phyloP scores from a whole-genome alignment of 306 rosid genomes.

The Citrullus amarus region DNA sequence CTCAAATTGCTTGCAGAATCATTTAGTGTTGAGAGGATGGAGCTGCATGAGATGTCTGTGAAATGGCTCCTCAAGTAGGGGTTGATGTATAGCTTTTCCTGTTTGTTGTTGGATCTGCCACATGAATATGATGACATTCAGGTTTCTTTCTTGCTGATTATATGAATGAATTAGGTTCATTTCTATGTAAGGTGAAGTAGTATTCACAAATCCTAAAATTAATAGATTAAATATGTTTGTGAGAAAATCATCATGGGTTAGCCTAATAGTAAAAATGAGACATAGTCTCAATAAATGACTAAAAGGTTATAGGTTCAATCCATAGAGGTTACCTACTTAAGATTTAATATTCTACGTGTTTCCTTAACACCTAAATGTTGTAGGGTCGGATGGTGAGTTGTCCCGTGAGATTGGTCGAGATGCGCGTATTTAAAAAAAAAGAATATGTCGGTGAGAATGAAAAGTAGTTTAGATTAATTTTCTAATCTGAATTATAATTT shows the following conservation, averaged over 20 bases:
- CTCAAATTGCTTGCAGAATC: background rate
- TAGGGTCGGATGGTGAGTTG: too few relatives aligned
- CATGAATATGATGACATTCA: background rate
- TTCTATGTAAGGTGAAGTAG: background rate
- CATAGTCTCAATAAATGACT: too few relatives aligned
- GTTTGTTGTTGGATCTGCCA: background rate
- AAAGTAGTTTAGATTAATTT: background rate
- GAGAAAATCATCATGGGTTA: too few relatives aligned
- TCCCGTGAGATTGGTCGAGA: too few relatives aligned
- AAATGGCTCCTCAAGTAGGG: background rate
- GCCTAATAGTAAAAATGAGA: too few relatives aligned
- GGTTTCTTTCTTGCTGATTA: background rate
- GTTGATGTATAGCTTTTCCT: background rate
- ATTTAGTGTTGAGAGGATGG: background rate
- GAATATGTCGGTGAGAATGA: background rate
- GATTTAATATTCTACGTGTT: too few relatives aligned
- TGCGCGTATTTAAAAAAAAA: too few relatives aligned
- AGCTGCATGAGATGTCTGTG: background rate
- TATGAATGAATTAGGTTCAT: background rate
- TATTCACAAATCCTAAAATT: background rate
- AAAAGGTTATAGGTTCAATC: too few relatives aligned
- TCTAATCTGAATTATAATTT: background rate
- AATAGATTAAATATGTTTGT: background rate
- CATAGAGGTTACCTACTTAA: too few relatives aligned
- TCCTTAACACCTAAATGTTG: too few relatives aligned